Conservation (phyloP, 2,329 filamentous ascomycete genomes). For the Ramularia collo-cygni region DNA sequence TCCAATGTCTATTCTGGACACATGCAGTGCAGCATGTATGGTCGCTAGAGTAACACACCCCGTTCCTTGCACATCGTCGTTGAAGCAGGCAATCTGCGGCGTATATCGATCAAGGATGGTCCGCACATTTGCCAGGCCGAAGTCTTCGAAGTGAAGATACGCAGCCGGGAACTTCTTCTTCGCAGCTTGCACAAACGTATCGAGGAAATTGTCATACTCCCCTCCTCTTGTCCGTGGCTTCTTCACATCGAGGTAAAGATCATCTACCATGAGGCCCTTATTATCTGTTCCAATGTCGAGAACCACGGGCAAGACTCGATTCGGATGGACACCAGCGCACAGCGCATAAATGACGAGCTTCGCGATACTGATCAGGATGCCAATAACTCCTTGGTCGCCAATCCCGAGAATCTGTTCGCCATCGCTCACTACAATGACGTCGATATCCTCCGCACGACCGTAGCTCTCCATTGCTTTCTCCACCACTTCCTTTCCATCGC, state of each 20-base stretch:
- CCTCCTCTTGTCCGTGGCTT: conserved; percentile 61
- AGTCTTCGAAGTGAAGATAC: conserved; percentile 83
- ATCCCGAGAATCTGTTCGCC: conserved; percentile 70
- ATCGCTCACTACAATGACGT: conserved; percentile 84
- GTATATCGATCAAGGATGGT: conserved; percentile 71
- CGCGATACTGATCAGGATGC: conserved; percentile 74
- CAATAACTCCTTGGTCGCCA: conserved; percentile 81
- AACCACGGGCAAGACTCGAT: conserved; percentile 70
- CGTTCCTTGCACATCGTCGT: conserved; percentile 85
- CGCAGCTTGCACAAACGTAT: conserved; percentile 58
- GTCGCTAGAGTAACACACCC: conserved; percentile 81
- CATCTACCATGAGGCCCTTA: conserved; percentile 63
- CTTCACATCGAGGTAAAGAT: conserved; percentile 70
- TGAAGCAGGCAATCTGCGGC: conserved; percentile 72
- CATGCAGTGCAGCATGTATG: conserved; percentile 67
- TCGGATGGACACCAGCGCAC: conserved; percentile 80
- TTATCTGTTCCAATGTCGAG: conserved; percentile 86
- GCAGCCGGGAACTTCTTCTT: conserved; percentile 67
- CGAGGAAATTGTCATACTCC: conserved; percentile 67
- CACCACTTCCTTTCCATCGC: conserved; percentile 55
- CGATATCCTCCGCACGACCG: conserved; percentile 66
- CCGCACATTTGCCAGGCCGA: conserved; percentile 69
- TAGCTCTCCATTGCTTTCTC: conserved; percentile 61
- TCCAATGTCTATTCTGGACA: conserved; percentile 57
- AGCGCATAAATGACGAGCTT: conserved; percentile 77